These are phyloP conservation scores for Geranium rotundifolium DNA, from an alignment of 345 rosid genomes.

Conservation along the genomic window DNA sequence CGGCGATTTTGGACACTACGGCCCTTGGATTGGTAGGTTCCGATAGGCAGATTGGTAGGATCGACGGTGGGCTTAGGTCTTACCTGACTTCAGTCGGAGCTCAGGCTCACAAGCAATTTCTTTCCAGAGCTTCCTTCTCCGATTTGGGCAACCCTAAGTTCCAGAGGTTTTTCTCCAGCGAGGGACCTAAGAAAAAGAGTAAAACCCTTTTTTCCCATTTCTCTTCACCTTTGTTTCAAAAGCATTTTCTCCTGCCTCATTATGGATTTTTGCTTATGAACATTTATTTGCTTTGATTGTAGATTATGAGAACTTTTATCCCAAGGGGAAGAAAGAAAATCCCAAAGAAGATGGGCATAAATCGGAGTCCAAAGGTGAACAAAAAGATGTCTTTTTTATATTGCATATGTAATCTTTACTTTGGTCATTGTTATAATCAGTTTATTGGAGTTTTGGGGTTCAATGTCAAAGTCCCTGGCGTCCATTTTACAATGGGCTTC, in stretches of 20 bases:
- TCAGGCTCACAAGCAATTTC: not conserved
- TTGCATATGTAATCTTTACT: too few species aligned
- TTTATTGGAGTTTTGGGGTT: not conserved
- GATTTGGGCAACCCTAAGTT: not conserved
- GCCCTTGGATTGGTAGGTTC: slow-evolving; percentile 9
- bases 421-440: not conserved
- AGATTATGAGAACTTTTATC: not conserved
- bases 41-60: slow-evolving; percentile 15
- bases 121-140: not conserved
- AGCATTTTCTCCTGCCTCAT: too few species aligned
- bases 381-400: too few species aligned
- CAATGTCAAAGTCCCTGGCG: too few species aligned
- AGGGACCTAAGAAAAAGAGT: slow-evolving; percentile 6
- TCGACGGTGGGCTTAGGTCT: slow-evolving; percentile 36
- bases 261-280: not conserved
- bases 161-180: not conserved
- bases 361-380: not conserved
- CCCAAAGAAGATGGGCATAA: not conserved
- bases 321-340: not conserved
- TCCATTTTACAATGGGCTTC: too few species aligned
- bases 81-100: slow-evolving; percentile 28
- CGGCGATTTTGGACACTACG: slow-evolving; percentile 18
- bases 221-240: not conserved
- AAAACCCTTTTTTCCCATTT: not conserved
- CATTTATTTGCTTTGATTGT: not conserved